Percentiles rank a stretch among this genome's conserved stretches.
phyloP scores from a whole-genome alignment of 257 asterid species.

The Schizonepeta tenuifolia region DNA sequence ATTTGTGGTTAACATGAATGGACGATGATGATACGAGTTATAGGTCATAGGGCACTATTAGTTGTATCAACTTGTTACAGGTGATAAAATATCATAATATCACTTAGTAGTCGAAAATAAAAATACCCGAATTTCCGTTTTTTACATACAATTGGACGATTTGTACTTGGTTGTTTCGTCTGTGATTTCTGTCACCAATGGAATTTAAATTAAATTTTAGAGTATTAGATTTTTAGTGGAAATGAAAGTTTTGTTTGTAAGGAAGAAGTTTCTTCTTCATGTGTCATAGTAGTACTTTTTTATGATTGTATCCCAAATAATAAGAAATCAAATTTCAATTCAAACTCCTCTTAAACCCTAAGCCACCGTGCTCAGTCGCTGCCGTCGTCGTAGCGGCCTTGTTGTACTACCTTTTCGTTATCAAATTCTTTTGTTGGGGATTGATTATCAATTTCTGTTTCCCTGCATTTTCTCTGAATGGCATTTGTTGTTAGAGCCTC shows the following conservation, averaged over 20 bases:
- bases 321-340: neutral
- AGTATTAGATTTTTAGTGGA: neutral
- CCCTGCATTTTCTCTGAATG: constrained; percentile 35
- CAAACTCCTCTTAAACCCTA: constrained; percentile 39
- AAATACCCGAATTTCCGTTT: too few species aligned
- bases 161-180: too few species aligned
- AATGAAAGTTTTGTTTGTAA: too few species aligned
- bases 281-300: too few species aligned
- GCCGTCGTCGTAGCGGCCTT: constrained; percentile 18
- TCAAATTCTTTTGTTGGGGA: neutral
- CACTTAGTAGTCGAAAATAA: too few species aligned
- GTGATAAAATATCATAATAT: too few species aligned
- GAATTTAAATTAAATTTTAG: neutral
- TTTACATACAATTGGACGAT: too few species aligned
- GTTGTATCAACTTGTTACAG: too few species aligned
- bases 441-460: neutral
- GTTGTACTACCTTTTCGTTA: neutral
- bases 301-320: neutral
- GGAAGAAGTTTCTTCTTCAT: neutral
- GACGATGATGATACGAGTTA: too few species aligned
- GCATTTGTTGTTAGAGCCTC: constrained; percentile 45
- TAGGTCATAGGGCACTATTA: too few species aligned
- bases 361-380: neutral
- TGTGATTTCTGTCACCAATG: too few species aligned
- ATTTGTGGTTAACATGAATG: too few species aligned